These are phyloP conservation scores for Scenedesmus sp. DNA, from an alignment of 163 green algal species.

Conservation along the genomic window DNA sequence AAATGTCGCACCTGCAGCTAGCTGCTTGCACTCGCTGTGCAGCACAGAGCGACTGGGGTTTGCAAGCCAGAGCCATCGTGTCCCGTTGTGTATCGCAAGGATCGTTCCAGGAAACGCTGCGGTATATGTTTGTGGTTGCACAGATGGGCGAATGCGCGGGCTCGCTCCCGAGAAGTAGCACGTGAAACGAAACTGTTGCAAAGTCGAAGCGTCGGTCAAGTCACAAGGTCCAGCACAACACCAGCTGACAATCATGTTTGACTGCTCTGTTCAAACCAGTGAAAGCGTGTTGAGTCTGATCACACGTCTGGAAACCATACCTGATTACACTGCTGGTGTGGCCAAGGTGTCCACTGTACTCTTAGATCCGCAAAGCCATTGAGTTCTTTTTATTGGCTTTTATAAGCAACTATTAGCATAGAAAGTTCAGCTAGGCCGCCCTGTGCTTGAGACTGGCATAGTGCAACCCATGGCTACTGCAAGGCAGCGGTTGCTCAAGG, in stretches of 20 bases:
- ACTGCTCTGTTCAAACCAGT: too few relatives aligned
- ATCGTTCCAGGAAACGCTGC: background rate
- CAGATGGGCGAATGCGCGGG: background rate
- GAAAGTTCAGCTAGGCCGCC: background rate
- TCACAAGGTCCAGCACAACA: background rate
- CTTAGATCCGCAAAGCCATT: background rate
- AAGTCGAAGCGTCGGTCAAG: background rate
- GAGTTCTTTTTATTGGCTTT: background rate
- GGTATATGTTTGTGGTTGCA: background rate
- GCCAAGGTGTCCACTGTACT: background rate
- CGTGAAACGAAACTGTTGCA: background rate
- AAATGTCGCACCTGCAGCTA: background rate
- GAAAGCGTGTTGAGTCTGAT: background rate
- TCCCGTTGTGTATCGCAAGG: background rate
- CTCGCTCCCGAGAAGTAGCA: background rate
- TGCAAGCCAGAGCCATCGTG: background rate
- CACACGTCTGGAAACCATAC: background rate
- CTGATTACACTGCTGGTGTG: background rate
- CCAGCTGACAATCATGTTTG: too few relatives aligned
- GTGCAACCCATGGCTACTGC: slow-evolving; percentile 63
- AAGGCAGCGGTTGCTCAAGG: slow-evolving; percentile 67
- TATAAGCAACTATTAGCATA: background rate
- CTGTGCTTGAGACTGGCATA: background rate
- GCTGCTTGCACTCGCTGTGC: background rate
- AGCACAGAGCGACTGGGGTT: background rate